These are phyloP conservation scores for Aphanomyces euteiches DNA, from an alignment of 352 stramenopile species.

Conservation along the genomic window DNA sequence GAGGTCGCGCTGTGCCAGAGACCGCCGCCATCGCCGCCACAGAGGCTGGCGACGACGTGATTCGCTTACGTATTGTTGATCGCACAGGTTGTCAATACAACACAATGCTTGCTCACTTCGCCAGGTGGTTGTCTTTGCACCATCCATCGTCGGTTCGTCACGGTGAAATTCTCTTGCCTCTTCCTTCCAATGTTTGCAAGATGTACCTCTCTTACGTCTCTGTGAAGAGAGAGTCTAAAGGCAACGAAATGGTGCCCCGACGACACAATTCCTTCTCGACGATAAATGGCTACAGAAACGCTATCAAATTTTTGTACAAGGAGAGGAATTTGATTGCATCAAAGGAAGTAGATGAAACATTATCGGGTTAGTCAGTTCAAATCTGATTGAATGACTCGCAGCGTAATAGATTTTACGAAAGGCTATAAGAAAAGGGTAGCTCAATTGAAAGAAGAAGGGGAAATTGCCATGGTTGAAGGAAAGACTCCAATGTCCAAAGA, in stretches of 20 bases:
- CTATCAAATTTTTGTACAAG: constrained; percentile 9
- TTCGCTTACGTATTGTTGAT: not conserved
- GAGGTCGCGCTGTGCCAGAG: not conserved
- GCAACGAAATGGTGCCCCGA: not conserved
- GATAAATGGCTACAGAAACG: constrained; percentile 3
- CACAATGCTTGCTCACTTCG: constrained; percentile 1
- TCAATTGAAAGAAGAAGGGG: not conserved
- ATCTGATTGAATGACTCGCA: not conserved
- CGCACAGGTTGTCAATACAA: not conserved
- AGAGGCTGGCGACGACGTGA: constrained; percentile 7
- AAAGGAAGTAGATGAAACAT: not conserved
- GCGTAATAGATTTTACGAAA: not conserved
- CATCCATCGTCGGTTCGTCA: not conserved
- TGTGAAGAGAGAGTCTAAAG: not conserved
- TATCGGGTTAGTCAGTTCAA: not conserved
- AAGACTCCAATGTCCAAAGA: not conserved
- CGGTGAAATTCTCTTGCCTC: not conserved
- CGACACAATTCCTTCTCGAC: not conserved
- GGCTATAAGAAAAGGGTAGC: constrained; percentile 4
- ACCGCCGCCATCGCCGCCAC: not conserved
- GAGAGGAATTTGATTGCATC: not conserved
- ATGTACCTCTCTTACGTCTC: not conserved
- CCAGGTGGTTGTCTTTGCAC: not conserved
- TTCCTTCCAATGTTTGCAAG: constrained; percentile 6
- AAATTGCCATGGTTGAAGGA: not conserved